Percentiles rank a stretch among this genome's conserved stretches.
These are phyloP conservation scores for Microbotryum violaceum DNA, from an alignment of 1,284 basidiomycete genomes.

Conservation along the genomic window DNA sequence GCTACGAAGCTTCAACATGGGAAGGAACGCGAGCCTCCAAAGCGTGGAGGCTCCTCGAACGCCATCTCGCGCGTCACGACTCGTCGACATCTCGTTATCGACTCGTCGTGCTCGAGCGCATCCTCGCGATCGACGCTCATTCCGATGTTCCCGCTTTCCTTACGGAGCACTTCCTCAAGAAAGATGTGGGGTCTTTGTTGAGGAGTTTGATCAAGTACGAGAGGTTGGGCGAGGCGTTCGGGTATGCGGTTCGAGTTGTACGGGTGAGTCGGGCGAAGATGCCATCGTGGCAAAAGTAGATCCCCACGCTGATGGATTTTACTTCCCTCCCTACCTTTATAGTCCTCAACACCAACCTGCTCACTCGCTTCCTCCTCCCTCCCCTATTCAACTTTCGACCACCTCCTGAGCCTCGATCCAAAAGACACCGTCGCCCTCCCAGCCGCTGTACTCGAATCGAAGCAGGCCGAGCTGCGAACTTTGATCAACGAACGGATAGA, in stretches of 20 bases:
- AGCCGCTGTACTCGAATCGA: conserved; percentile 41
- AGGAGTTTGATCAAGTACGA: conserved; percentile 67
- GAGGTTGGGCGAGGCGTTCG: conserved; percentile 66
- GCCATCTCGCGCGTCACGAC: conserved; percentile 70
- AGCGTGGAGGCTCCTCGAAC: conserved; percentile 80
- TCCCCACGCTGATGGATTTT: background rate
- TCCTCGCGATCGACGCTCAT: conserved; percentile 58
- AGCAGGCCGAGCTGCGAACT: conserved; percentile 38
- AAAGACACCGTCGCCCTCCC: conserved; percentile 36
- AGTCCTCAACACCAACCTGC: conserved; percentile 52
- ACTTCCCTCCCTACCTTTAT: conserved; percentile 47
- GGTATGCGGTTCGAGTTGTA: conserved; percentile 61
- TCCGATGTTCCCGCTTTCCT: conserved; percentile 73
- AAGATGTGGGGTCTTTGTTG: conserved; percentile 70
- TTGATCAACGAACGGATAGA: conserved; percentile 19
- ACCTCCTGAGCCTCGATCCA: conserved; percentile 63
- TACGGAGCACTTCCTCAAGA: conserved; percentile 57
- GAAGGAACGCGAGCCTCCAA: conserved; percentile 68
- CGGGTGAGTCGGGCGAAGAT: conserved; percentile 51
- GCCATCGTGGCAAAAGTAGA: conserved; percentile 2
- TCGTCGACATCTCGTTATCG: conserved; percentile 62
- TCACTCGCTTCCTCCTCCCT: conserved; percentile 55
- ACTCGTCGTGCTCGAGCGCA: conserved; percentile 57
- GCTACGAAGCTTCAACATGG: conserved; percentile 68
- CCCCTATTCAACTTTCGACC: conserved; percentile 78